Percentiles rank a stretch among this genome's conserved stretches.
Conservation (phyloP, 2,329 filamentous ascomycete genomes). For the Pestalotiopsis fici region DNA sequence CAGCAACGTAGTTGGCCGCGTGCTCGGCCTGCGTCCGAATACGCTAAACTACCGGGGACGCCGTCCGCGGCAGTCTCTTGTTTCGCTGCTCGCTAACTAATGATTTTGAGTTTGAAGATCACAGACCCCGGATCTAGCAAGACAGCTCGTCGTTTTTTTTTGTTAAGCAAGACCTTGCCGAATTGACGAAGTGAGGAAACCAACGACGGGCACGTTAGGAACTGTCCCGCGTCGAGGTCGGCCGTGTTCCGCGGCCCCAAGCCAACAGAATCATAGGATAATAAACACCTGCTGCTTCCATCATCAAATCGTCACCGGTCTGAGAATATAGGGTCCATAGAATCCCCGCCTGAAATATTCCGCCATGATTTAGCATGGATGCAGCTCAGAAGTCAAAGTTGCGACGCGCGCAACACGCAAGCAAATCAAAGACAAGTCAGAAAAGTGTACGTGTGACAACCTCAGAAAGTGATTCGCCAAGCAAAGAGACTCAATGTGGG, state of each 20-base stretch:
- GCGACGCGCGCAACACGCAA: not conserved
- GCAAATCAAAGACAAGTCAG: not conserved
- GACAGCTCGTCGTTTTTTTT: not conserved
- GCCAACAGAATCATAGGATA: not conserved
- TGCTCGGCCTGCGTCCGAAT: not conserved
- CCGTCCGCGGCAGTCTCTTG: not conserved
- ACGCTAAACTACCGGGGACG: not conserved
- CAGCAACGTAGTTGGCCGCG: not conserved
- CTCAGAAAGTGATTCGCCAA: not conserved
- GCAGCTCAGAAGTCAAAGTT: not conserved
- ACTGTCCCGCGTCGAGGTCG: not conserved
- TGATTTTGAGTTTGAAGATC: not conserved
- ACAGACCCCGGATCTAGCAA: not conserved
- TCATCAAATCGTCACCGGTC: not conserved
- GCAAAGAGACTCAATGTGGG: not conserved
- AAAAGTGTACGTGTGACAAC: not conserved
- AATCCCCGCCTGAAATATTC: not conserved
- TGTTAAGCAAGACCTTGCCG: not conserved
- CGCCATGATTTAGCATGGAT: not conserved
- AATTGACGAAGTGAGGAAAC: not conserved
- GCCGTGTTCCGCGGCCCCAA: not conserved
- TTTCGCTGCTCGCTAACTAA: not conserved
- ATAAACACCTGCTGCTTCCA: not conserved
- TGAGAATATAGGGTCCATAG: not conserved
- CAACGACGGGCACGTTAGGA: not conserved